phyloP scores from a whole-genome alignment of 345 rosid species.

The Sonneratia alba region DNA sequence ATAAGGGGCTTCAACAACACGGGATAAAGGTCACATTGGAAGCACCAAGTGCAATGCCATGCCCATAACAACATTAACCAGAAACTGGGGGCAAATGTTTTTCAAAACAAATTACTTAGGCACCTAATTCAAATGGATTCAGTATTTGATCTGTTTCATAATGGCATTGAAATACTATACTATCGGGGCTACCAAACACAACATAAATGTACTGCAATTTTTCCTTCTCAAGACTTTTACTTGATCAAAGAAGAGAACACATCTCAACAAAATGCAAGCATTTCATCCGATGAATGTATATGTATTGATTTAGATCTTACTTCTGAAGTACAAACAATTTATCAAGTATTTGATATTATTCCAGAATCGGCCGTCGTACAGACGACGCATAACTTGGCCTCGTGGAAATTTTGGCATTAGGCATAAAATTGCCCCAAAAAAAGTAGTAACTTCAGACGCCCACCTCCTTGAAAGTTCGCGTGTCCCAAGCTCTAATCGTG shows the following conservation, averaged over 20 bases:
- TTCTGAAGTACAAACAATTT: neutral
- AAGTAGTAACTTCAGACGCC: neutral
- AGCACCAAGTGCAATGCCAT: neutral
- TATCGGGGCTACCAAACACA: neutral
- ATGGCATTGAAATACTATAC: neutral
- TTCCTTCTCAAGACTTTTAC: neutral
- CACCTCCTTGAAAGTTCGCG: slow-evolving; percentile 71
- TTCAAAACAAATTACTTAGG: no score
- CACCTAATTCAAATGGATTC: no score
- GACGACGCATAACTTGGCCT: neutral
- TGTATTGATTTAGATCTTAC: no score
- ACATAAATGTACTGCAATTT: neutral
- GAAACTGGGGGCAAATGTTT: neutral
- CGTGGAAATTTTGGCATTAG: neutral
- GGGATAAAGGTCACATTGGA: neutral
- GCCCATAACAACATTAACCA: neutral
- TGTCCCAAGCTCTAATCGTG: slow-evolving; percentile 82
- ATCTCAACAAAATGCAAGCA: neutral
- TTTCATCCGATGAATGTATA: neutral
- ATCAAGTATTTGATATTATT: neutral
- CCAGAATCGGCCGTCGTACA: neutral
- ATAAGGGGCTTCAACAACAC: neutral
- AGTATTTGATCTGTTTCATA: no score
- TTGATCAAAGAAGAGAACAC: neutral
- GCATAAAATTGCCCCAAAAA: neutral